A percentile compares a stretch with the other conserved stretches of the same genome.
Evolutionary conservation across 164 flowering plant species (phyloP).

Genomic region (Cinnamomum chago): DNA sequence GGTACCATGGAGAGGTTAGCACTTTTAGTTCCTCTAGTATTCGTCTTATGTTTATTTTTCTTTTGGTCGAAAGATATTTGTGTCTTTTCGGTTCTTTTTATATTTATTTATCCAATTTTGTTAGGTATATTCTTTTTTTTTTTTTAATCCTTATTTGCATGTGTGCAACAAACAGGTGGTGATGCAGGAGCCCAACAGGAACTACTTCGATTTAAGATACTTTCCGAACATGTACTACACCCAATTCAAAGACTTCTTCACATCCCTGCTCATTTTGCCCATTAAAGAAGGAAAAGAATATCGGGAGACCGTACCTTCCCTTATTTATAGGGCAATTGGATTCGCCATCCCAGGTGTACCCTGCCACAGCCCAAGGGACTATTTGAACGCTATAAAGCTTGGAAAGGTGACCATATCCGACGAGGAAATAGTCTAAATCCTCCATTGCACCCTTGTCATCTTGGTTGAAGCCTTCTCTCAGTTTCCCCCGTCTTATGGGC

Average conservation of each 20-base stretch:
- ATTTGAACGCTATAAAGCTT: constrained; percentile 15
- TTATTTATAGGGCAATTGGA: not conserved
- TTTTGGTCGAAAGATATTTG: not conserved
- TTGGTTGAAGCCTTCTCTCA: not conserved
- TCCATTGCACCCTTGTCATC: too few relatives aligned
- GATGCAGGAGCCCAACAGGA: constrained; percentile 50
- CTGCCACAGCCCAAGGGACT: constrained; percentile 23
- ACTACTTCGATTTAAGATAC: constrained; percentile 33
- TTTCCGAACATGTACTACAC: constrained; percentile 21
- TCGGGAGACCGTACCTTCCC: constrained; percentile 9
- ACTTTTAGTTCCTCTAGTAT: not conserved
- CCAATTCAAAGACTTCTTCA: constrained; percentile 18
- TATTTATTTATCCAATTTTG: too few relatives aligned
- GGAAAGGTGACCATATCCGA: not conserved
- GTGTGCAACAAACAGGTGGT: constrained; percentile 23
- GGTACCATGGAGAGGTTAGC: constrained; percentile 42
- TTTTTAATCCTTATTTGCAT: too few relatives aligned
- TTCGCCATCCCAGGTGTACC: constrained; percentile 16
- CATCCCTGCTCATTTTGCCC: not conserved
- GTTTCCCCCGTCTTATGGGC: too few relatives aligned
- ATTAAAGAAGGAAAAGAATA: constrained; percentile 14
- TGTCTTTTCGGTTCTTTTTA: not conserved
- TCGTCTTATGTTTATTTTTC: not conserved
- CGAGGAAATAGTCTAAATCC: not conserved
- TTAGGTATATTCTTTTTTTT: not conserved